Evolutionary conservation across 2,329 filamentous ascomycete genomes (phyloP), one percentile per base, ranked within the genome.

Genomic region (Ascochyta fabae): DNA sequence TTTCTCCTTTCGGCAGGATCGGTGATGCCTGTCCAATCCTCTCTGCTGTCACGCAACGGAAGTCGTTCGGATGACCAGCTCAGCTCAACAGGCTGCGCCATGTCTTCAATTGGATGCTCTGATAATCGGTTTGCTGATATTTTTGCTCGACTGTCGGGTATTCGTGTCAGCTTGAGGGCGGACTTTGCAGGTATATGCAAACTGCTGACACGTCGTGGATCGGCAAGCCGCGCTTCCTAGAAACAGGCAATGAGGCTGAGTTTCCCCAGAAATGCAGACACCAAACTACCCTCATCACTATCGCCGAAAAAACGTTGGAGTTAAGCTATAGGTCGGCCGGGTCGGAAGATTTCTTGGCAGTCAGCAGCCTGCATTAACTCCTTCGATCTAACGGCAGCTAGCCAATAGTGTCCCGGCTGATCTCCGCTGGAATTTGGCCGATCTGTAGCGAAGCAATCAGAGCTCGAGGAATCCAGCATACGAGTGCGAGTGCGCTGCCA

Each of bases 11-110:
- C 57, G 1, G 35, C 22, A 10, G 61, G 58, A 16, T 60, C 48
- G 9, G 58, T 59, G 15, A 62, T 55, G 10, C 64, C 64, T 16
- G 56, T 60, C 64, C 62, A 67, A 51, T 67, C 62, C 36, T 65
- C 62, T 27, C 19, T 48, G 1, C 38, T 39, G 26, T 57, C 34
- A 12, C 53, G 60, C 29, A 61, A 35, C 6, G 48, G 40, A 15
- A 59, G 55, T 31, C 52, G 52, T 33, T 60, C 45, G 6, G 60
- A 62, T 6, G 57, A 60, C 57, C 57, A 58, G 9, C 43, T 43
- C 13, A 58, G 15, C 40, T 60, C 51, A 16, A 56, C 56, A 7
- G 50, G 43, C 24, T 43, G 23, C 19, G 16, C 16, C 12, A 38
- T 6, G 6, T n/a, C n/a, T 15, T 48, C 44, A 2, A 12, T 12